Evolutionary conservation across 768 basidiomycete genomes (phyloP).

Genomic region (Agaricus blazei): DNA sequence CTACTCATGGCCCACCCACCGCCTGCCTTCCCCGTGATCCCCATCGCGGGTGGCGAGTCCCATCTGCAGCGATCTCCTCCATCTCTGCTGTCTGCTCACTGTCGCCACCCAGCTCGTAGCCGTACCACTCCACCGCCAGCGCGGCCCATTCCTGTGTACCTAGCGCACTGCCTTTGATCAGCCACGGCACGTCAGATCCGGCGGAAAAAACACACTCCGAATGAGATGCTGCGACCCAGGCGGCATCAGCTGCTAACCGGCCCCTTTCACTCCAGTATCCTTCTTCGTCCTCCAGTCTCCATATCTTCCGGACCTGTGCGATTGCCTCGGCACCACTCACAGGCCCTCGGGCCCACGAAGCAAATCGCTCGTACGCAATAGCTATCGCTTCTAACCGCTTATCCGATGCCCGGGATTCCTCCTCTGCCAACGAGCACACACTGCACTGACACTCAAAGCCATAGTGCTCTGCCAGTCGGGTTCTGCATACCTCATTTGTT

Average conservation of each 20-base stretch:
- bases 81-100: constrained; percentile 43
- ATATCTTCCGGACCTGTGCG: constrained; percentile 42
- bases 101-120: constrained; percentile 50
- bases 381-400: constrained; percentile 40
- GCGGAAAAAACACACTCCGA: constrained; percentile 43
- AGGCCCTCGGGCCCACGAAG: constrained; percentile 40
- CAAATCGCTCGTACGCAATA: constrained; percentile 37
- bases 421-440: constrained; percentile 50
- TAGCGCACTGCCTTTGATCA: constrained; percentile 27
- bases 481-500: constrained; percentile 26
- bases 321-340: constrained; percentile 49
- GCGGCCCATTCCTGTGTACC: constrained; percentile 48
- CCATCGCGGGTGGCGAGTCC: constrained; percentile 46
- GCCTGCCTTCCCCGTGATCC: constrained; percentile 28
- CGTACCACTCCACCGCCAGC: constrained; percentile 48
- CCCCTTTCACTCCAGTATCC: constrained; percentile 66
- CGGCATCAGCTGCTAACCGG: constrained; percentile 54
- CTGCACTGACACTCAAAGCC: constrained; percentile 56
- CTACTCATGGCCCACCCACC: constrained; percentile 28
- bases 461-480: constrained; percentile 44
- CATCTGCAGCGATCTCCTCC: constrained; percentile 24
- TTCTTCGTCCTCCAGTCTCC: constrained; percentile 55
- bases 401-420: constrained; percentile 47
- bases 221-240: constrained; percentile 56
- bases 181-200: constrained; percentile 5